phyloP scores from a whole-genome alignment of 73 alveolate species.

The Tetrahymena malaccensis region DNA sequence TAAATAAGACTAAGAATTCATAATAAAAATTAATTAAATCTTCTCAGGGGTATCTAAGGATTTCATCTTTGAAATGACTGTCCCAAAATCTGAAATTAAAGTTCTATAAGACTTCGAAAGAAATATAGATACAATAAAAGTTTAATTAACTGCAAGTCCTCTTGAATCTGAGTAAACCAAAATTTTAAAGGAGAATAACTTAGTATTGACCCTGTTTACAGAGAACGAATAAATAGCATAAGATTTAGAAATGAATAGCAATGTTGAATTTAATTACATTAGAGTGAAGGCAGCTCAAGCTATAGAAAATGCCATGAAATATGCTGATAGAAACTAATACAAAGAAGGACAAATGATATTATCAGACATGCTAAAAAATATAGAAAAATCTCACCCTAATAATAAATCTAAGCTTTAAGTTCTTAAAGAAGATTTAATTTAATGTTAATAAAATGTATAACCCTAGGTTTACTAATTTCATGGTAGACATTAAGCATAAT shows the following conservation, averaged over 20 bases:
- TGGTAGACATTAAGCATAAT: too few relatives aligned
- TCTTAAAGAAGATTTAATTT: not conserved
- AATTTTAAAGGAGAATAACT: not conserved
- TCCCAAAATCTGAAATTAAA: too few relatives aligned
- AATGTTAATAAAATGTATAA: too few relatives aligned
- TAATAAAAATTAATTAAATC: too few relatives aligned
- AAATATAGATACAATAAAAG: too few relatives aligned
- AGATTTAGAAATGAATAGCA: conserved; percentile 8
- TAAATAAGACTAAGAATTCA: too few relatives aligned
- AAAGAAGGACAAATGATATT: not conserved
- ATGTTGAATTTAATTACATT: conserved; percentile 19
- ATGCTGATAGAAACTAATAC: not conserved
- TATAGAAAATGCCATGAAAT: conserved; percentile 12
- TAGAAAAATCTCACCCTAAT: not conserved
- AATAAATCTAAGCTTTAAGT: not conserved
- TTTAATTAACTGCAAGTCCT: too few relatives aligned
- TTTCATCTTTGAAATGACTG: too few relatives aligned
- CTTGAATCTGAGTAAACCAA: too few relatives aligned
- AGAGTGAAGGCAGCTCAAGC: conserved; percentile 39
- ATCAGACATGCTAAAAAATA: not conserved
- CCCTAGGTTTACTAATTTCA: too few relatives aligned
- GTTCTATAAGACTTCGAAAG: too few relatives aligned
- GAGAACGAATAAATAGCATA: conserved; percentile 12
- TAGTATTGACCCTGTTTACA: conserved; percentile 9
- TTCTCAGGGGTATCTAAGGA: too few relatives aligned